Base-by-base conservation (phyloP, 345 rosid genomes). In the Lepidium aucheri region DNA sequence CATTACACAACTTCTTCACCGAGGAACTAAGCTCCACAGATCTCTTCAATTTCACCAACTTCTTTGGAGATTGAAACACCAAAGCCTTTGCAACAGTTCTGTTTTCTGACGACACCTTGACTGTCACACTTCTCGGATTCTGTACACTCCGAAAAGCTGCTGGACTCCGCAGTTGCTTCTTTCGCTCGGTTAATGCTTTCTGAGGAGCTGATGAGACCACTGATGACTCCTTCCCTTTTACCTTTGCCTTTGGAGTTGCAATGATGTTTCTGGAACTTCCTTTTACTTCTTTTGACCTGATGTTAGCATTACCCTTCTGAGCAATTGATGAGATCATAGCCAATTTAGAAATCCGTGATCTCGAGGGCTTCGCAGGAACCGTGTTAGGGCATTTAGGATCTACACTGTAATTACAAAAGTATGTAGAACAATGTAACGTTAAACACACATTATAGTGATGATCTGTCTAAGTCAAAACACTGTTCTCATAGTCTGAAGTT, bases 21-120 rank as follows among this genome's bases (percentile, higher is more conserved):
- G 91, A 73, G 13, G 74, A 65, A 26, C 70, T 70, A 74, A 80
- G 68, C 60, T 89, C 95, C 26, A 67, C 61, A 13, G 91, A 78
- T 68, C 78, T 75, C 78, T 84, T 84, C 56, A 75, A 49, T 74
- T 74, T 87, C 68, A 53, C 77, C 28, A 61, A 3, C 82, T 86
- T 95, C 83, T 79, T 86, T 0, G 99, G 96, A n/a, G 96, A 91
- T 33, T 63, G 82, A 84, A 91, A 91, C 42, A 82, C 86, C 76
- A 91, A 70, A 59, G 95, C 76, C 76, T 89, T 95, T 35, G 70
- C 78, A 69, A 63, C 61, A 69, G 49, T 59, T 65, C 72, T 84
- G 43, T 55, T 78, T 59, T 73, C 78, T n/a, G 83, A 77, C 1
- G 22, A 20, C 40, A 47, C 78, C 41, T 68, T 78, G 65, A 42